Evolutionary conservation across 176 grass and related monocot species (phyloP), one percentile per base, ranked within the genome.

Genomic region (Musa troglodytarum): DNA sequence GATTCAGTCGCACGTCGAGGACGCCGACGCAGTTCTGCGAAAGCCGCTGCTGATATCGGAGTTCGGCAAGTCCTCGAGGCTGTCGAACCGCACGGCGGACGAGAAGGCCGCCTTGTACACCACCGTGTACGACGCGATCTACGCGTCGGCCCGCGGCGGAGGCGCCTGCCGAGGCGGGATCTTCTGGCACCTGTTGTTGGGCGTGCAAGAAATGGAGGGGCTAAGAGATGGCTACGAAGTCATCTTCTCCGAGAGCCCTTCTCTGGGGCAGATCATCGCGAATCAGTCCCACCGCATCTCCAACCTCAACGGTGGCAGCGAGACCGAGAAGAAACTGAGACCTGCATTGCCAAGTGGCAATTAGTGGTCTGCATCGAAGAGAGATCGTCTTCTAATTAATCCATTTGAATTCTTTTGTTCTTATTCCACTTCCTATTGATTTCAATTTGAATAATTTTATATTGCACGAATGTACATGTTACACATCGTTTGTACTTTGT

Each of bases 111-210:
- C 50, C 19, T 34, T 81, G 50, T 61, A 50, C 17, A 11, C 9
- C 9, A 23, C 72, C 23, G 59, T 63, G 4, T 75, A 56, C 19
- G 23, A 51, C 12, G 63, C 63, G 17, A 43, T 75, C 26, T 81
- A 68, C 52, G 63, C 25, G 19, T 81, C 80, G 15, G 71, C 80
- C 11, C 4, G 71, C 82, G 81, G 50, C 86, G 89, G n/a, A 81
- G 79, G 85, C 76, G 61, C 49, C 76, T 80, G 22, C 85, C 62
- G 24, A 79, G 84, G 9, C 79, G 79, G 1, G 2, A 15, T 81
- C 51, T 81, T 81, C 54, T 81, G 80, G 80, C 72, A 81, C 63
- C 51, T 75, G 15, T 72, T 81, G 23, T 17, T 51, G 43, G 68
- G 68, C 43, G 72, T 2, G 10, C 50, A 65, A 9, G 71, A 16